phyloP scores from a whole-genome alignment of 345 rosid genomes.

The Gossypium ekmanianum region DNA sequence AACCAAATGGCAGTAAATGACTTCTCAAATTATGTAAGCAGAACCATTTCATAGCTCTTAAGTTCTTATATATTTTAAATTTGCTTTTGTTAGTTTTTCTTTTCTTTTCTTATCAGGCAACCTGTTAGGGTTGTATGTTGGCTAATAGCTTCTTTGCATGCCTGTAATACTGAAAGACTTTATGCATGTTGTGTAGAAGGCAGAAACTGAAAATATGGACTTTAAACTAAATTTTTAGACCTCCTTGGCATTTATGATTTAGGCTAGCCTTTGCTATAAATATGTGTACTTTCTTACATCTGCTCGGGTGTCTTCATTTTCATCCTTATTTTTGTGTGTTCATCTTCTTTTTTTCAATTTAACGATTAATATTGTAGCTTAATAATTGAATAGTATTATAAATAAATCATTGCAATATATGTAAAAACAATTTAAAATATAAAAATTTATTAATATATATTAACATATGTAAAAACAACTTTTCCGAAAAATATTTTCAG shows the following conservation, averaged over 20 bases:
- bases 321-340: too few relatives aligned
- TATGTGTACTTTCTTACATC: not conserved
- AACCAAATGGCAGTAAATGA: constrained; percentile 35
- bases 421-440: too few relatives aligned
- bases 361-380: too few relatives aligned
- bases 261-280: not conserved
- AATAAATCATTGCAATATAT: too few relatives aligned
- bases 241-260: not conserved
- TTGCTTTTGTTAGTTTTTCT: not conserved
- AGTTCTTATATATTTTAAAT: not conserved
- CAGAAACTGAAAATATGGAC: not conserved
- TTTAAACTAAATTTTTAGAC: not conserved
- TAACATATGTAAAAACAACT: too few relatives aligned
- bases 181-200: not conserved
- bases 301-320: too few relatives aligned
- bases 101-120: too few relatives aligned
- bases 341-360: too few relatives aligned
- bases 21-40: constrained; percentile 48
- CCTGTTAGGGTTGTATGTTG: too few relatives aligned
- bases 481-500: too few relatives aligned
- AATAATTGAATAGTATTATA: too few relatives aligned
- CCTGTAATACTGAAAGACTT: not conserved
- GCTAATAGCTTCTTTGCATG: not conserved
- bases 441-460: too few relatives aligned
- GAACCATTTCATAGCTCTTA: constrained; percentile 2